Base-by-base conservation (phyloP, 2,329 filamentous ascomycete species). In the Xylaria sp. region DNA sequence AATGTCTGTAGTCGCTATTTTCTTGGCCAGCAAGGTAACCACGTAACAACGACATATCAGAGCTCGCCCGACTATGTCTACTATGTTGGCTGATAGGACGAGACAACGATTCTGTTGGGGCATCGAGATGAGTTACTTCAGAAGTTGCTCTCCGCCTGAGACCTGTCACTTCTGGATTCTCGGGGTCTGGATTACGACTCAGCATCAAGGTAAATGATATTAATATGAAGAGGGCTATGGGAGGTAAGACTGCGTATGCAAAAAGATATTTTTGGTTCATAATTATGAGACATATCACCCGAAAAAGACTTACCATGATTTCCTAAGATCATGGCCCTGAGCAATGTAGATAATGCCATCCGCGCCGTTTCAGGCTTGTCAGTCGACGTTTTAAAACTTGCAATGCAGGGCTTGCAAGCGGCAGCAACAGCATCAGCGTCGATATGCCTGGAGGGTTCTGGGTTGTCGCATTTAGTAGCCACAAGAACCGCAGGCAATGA, bases 391-490 rank as follows among this genome's bases (percentile, higher is more conserved):
- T 92, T 91, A 78, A 94, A 91, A 63, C 91, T 89, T 70, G 89
- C 88, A 70, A 95, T 86, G 74, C 89, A 91, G 18, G 91, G 86
- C 69, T 91, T 87, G 74, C 92, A 92, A 72, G 88, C 90, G 66
- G 80, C 81, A 56, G 87, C 83, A 52, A 96, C 86, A 65, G 83
- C 87, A 34, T 89, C 85, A 15, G 91, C 88, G 76, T 95, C 90
- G 65, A 97, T 85, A 77, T 93, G 88, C 76, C 92, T 90, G 68
- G 89, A 84, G 67, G 88, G 86, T 71, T 91, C 88, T 57, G 91
- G 90, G 60, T 90, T 88, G 80, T 98, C 95, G 83, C 93, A 97
- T 85, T 98, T 98, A 80, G 91, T 95, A 65, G 94, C 93, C 61
- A 97, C 92, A 51, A 98, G 87, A 71, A 95, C 87, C 63, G 91